These are phyloP conservation scores for Pseudogymnoascus sp. DNA, from an alignment of 2,329 filamentous ascomycete species.

Conservation along the genomic window DNA sequence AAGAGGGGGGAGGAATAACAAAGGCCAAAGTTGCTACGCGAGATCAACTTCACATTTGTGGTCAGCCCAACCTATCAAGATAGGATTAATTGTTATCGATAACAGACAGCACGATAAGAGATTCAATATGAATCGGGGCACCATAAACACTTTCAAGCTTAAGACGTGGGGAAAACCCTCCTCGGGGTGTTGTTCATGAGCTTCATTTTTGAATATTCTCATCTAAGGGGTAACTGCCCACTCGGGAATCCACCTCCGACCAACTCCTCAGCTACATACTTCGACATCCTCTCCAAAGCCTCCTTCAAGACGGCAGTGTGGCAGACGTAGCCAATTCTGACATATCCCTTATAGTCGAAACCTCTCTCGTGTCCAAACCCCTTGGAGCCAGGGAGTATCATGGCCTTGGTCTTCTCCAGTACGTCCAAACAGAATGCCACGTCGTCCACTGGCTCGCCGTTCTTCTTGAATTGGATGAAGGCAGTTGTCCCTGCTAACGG, in stretches of 20 bases:
- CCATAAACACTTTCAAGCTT: not conserved
- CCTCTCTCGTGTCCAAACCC: slow-evolving; percentile 55
- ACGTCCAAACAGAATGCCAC: slow-evolving; percentile 62
- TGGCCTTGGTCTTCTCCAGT: slow-evolving; percentile 58
- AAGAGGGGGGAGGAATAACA: not conserved
- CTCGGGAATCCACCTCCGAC: not conserved
- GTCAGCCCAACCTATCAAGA: not conserved
- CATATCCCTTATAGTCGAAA: slow-evolving; percentile 62
- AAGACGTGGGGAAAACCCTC: not conserved
- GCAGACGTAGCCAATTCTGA: slow-evolving; percentile 69
- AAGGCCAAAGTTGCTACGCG: slow-evolving; percentile 6
- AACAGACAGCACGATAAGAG: slow-evolving; percentile 1
- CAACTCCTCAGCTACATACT: slow-evolving; percentile 20
- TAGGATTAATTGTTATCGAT: slow-evolving; percentile 7
- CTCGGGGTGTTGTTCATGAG: not conserved
- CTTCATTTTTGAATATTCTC: not conserved
- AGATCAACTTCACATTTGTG: not conserved
- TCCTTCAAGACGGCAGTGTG: slow-evolving; percentile 60
- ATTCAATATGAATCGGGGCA: not conserved
- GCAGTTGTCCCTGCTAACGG: slow-evolving; percentile 74
- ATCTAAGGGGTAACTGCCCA: not conserved
- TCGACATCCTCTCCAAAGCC: slow-evolving; percentile 42
- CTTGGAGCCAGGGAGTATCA: slow-evolving; percentile 63
- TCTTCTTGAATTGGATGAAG: slow-evolving; percentile 59
- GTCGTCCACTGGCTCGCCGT: slow-evolving; percentile 56